A percentile compares a stretch with the other conserved stretches of the same genome.
These are phyloP conservation scores for Kodamaea jinghongensis DNA, from an alignment of 805 yeast genomes.

Conservation along the genomic window DNA sequence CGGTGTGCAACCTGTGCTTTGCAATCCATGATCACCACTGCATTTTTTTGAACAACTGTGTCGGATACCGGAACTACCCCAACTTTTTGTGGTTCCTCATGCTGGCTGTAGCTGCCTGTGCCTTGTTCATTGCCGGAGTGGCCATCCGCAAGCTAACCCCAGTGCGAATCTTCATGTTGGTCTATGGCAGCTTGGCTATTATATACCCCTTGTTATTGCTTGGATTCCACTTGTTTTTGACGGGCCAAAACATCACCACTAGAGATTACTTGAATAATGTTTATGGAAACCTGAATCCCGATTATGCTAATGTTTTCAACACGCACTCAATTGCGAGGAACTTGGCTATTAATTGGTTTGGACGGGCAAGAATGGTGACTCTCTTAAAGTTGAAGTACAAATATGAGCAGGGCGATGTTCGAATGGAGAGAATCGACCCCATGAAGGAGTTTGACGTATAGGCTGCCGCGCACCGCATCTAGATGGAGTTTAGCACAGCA, in stretches of 20 bases:
- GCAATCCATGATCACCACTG: conserved; percentile 73
- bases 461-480: neutral
- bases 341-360: conserved; percentile 37
- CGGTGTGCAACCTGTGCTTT: conserved; percentile 64
- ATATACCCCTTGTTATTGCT: conserved; percentile 57
- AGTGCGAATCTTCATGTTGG: conserved; percentile 48
- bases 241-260: conserved; percentile 62
- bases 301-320: conserved; percentile 33
- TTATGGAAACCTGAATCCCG: conserved; percentile 24
- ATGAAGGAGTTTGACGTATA: conserved; percentile 9
- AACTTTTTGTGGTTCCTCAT: conserved; percentile 35
- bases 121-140: conserved; percentile 15
- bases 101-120: conserved; percentile 19
- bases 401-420: conserved; percentile 22
- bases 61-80: conserved; percentile 38
- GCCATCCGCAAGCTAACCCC: conserved; percentile 23
- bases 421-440: conserved; percentile 25
- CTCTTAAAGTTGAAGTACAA: conserved; percentile 17
- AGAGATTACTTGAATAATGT: conserved; percentile 61
- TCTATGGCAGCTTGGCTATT: conserved; percentile 45
- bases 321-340: conserved; percentile 23
- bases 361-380: conserved; percentile 27
- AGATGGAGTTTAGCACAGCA: neutral
- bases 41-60: conserved; percentile 51
- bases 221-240: conserved; percentile 52